These are phyloP conservation scores for Metarhizium brunneum DNA, from an alignment of 2,329 filamentous ascomycete genomes.

Conservation along the genomic window DNA sequence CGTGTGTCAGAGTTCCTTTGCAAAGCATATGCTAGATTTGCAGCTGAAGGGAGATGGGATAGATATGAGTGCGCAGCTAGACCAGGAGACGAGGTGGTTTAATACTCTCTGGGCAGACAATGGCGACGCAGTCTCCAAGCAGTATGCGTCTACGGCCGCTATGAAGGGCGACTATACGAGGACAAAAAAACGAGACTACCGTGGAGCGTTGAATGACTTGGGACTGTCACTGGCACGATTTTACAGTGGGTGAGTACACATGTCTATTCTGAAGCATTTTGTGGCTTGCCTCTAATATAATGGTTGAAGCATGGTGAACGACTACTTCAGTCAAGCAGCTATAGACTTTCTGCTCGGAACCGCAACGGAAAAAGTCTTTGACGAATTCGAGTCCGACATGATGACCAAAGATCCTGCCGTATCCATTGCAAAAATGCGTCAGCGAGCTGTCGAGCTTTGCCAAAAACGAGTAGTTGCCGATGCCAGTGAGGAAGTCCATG, in stretches of 20 bases:
- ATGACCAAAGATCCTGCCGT: constrained; percentile 88
- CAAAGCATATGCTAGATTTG: constrained; percentile 67
- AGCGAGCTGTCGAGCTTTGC: constrained; percentile 83
- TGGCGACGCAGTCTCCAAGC: constrained; percentile 87
- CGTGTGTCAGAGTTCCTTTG: constrained; percentile 88
- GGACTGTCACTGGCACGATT: constrained; percentile 76
- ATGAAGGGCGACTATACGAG: constrained; percentile 96
- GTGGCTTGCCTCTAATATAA: constrained; percentile 7
- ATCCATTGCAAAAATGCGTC: constrained; percentile 73
- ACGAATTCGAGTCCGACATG: constrained; percentile 90
- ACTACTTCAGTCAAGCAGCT: constrained; percentile 91
- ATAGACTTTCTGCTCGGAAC: constrained; percentile 93
- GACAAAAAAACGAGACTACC: constrained; percentile 81
- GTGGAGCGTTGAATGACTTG: constrained; percentile 84
- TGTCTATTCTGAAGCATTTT: background rate
- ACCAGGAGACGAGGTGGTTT: constrained; percentile 84
- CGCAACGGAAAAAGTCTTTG: constrained; percentile 74
- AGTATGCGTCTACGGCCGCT: constrained; percentile 91
- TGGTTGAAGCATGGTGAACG: constrained; percentile 76
- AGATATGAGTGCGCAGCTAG: constrained; percentile 62
- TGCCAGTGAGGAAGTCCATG: constrained; percentile 73
- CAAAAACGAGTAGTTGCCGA: constrained; percentile 80
- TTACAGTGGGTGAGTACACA: constrained; percentile 49
- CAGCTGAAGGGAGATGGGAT: constrained; percentile 72
- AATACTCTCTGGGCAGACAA: constrained; percentile 97